These are phyloP conservation scores for Diaporthe sp. DNA, from an alignment of 2,329 filamentous ascomycete species.

Conservation along the genomic window DNA sequence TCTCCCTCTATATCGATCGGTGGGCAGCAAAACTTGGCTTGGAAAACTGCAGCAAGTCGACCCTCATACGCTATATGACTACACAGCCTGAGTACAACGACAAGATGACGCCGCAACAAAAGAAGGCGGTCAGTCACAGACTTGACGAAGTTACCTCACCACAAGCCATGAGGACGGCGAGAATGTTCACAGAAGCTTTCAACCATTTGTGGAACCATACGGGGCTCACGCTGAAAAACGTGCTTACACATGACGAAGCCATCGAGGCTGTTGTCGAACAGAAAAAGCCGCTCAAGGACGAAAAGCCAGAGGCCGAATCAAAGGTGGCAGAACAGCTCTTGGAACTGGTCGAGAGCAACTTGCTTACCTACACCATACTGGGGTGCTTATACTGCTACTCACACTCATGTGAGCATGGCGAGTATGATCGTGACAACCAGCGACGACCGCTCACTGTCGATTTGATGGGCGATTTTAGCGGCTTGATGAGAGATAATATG, in stretches of 20 bases:
- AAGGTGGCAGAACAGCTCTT: slow-evolving; percentile 54
- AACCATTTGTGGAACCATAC: slow-evolving; percentile 65
- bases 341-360: slow-evolving; percentile 58
- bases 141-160: slow-evolving; percentile 59
- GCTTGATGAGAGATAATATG: slow-evolving; percentile 49
- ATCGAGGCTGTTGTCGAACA: slow-evolving; percentile 67
- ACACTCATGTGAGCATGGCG: slow-evolving; percentile 73
- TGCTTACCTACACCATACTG: slow-evolving; percentile 68
- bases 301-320: slow-evolving; percentile 51
- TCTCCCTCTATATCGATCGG: slow-evolving; percentile 66
- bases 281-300: slow-evolving; percentile 66
- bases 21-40: slow-evolving; percentile 67
- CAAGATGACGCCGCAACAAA: slow-evolving; percentile 67
- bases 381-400: slow-evolving; percentile 72
- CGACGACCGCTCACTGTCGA: slow-evolving; percentile 67
- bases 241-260: slow-evolving; percentile 66
- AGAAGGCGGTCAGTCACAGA: slow-evolving; percentile 64
- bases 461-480: slow-evolving; percentile 52
- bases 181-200: slow-evolving; percentile 70
- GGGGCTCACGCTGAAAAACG: slow-evolving; percentile 64
- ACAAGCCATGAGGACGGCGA: slow-evolving; percentile 57
- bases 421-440: slow-evolving; percentile 68
- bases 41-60: slow-evolving; percentile 65
- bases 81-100: slow-evolving; percentile 60
- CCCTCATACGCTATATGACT: slow-evolving; percentile 67